These are phyloP conservation scores for Apiotrichum sp. DNA, from an alignment of 1,284 basidiomycete genomes.

Conservation along the genomic window DNA sequence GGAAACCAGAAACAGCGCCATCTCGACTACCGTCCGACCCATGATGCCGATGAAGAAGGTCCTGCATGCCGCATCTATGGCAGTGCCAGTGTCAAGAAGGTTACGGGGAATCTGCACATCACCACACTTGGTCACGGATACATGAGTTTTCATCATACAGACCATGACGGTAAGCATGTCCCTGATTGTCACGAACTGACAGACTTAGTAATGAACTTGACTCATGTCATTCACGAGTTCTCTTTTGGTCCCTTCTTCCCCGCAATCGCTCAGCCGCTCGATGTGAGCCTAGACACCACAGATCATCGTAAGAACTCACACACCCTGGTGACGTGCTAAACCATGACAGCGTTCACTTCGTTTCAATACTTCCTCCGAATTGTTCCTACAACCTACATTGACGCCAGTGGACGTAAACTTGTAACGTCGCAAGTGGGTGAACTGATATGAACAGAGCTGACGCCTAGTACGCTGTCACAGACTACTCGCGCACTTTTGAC, in stretches of 20 bases:
- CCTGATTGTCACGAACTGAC: slow-evolving; percentile 41
- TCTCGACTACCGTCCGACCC: slow-evolving; percentile 60
- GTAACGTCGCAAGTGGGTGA: slow-evolving; percentile 58
- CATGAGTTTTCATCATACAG: slow-evolving; percentile 75
- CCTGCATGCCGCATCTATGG: slow-evolving; percentile 81
- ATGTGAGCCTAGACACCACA: slow-evolving; percentile 79
- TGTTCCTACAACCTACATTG: slow-evolving; percentile 89
- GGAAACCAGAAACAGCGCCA: slow-evolving; percentile 56
- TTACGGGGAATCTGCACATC: slow-evolving; percentile 83
- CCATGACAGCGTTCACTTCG: slow-evolving; percentile 68
- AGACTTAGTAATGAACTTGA: slow-evolving; percentile 81
- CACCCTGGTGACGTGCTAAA: neutral
- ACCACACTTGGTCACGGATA: slow-evolving; percentile 95
- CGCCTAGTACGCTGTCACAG: slow-evolving; percentile 95
- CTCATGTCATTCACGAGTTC: slow-evolving; percentile 92
- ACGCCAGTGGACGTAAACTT: slow-evolving; percentile 55
- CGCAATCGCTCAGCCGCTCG: slow-evolving; percentile 88
- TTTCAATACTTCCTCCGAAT: slow-evolving; percentile 95
- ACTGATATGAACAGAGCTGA: too few relatives aligned
- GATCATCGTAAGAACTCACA: slow-evolving; percentile 62
- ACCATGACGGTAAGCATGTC: slow-evolving; percentile 59
- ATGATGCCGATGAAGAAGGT: slow-evolving; percentile 60
- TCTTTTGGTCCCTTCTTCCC: slow-evolving; percentile 97
- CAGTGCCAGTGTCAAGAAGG: slow-evolving; percentile 76
- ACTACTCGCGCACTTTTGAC: slow-evolving; percentile 72